Percentiles rank a stretch among this genome's conserved stretches.
Evolutionary conservation across 768 basidiomycete genomes (phyloP).

Genomic region (Fistulinella prunicolor): DNA sequence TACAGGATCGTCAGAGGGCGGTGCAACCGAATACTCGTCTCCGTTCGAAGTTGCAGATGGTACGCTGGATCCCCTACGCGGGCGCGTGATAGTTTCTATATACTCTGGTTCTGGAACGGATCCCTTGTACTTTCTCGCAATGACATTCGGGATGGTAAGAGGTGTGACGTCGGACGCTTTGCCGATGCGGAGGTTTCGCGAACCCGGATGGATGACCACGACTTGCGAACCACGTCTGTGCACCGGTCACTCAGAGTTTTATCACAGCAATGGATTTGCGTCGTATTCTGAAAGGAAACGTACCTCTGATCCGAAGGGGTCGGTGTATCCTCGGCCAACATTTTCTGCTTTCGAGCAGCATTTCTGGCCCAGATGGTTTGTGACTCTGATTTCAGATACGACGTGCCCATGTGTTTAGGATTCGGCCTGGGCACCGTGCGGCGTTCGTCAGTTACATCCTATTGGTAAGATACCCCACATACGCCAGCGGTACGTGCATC

Average conservation of each 20-base stretch:
- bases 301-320: slow-evolving; percentile 48
- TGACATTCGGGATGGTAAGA: slow-evolving; percentile 62
- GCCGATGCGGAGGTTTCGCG: slow-evolving; percentile 69
- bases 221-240: slow-evolving; percentile 74
- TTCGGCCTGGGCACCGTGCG: slow-evolving; percentile 58
- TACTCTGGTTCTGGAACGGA: slow-evolving; percentile 43
- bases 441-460: slow-evolving; percentile 11
- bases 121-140: slow-evolving; percentile 60
- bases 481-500: slow-evolving; percentile 80
- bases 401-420: slow-evolving; percentile 75
- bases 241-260: slow-evolving; percentile 27
- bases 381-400: slow-evolving; percentile 73
- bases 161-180: slow-evolving; percentile 76
- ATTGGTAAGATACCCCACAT: slow-evolving; percentile 22
- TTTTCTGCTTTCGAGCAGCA: slow-evolving; percentile 50
- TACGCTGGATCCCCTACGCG: slow-evolving; percentile 37
- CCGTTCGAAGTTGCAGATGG: slow-evolving; percentile 29
- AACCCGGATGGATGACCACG: slow-evolving; percentile 78
- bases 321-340: slow-evolving; percentile 38
- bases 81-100: slow-evolving; percentile 53
- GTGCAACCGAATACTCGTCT: slow-evolving; percentile 51
- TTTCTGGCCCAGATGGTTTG: slow-evolving; percentile 76
- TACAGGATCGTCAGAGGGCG: slow-evolving; percentile 62
- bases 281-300: slow-evolving; percentile 5
- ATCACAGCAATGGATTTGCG: slow-evolving; percentile 14